phyloP scores from a whole-genome alignment of 371 early-diverging fungal genomes.

The Rhizomucor pusillus region DNA sequence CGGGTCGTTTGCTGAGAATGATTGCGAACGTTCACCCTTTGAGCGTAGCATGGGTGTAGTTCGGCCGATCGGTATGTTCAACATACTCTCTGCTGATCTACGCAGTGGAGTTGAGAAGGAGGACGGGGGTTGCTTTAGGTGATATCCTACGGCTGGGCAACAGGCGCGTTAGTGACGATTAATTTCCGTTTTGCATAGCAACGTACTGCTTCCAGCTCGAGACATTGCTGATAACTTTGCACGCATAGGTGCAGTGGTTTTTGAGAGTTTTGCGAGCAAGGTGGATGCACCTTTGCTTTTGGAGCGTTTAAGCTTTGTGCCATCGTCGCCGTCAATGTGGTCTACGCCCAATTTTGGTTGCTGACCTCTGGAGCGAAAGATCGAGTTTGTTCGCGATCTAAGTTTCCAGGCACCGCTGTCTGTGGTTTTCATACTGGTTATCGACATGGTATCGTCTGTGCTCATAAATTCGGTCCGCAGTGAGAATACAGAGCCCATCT shows the following conservation, averaged over 20 bases:
- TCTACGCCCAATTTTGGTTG: constrained; percentile 29
- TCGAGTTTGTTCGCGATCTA: constrained; percentile 12
- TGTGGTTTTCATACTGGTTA: constrained; percentile 14
- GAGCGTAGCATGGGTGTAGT: constrained; percentile 17
- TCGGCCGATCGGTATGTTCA: constrained; percentile 26
- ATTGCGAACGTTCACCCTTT: constrained; percentile 42
- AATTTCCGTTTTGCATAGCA: not conserved
- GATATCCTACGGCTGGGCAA: too few species aligned
- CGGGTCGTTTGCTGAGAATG: constrained; percentile 35
- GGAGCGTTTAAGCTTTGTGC: constrained; percentile 9
- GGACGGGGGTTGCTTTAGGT: constrained; percentile 4
- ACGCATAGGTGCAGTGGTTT: constrained; percentile 48
- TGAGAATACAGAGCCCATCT: constrained; percentile 23
- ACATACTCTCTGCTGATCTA: constrained; percentile 40
- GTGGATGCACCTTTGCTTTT: constrained; percentile 18
- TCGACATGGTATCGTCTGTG: constrained; percentile 14
- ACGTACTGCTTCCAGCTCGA: constrained; percentile 25
- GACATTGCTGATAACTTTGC: constrained; percentile 44
- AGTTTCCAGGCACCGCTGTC: constrained; percentile 16
- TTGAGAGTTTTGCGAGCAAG: constrained; percentile 37
- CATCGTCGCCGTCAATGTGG: constrained; percentile 4
- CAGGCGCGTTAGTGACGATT: not conserved
- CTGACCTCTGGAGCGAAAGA: constrained; percentile 25
- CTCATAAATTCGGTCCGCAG: constrained; percentile 22
- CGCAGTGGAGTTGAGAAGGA: constrained; percentile 29